Conservation (phyloP, 2,329 filamentous ascomycete species). For the Colletotrichum melonis region DNA sequence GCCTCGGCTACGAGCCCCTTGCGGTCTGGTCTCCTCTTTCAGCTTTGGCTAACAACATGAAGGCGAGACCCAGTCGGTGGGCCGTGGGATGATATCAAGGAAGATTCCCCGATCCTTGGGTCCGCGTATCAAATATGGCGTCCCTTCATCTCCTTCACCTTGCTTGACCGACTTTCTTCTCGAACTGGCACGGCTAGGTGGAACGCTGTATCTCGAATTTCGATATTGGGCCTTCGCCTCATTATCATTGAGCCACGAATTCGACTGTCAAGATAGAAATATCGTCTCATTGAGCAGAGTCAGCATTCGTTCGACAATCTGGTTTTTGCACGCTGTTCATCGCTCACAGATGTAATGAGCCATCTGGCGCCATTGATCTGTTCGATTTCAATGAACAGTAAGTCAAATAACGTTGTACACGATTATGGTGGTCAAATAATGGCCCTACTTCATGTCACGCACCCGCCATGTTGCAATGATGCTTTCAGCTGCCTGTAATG, state of each 20-base stretch:
- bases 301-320: neutral
- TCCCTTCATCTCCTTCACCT: conserved; percentile 18
- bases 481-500: neutral
- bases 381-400: neutral
- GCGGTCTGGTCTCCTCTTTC: neutral
- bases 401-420: neutral
- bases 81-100: neutral
- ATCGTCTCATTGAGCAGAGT: neutral
- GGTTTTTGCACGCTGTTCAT: neutral
- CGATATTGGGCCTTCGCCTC: conserved; percentile 12
- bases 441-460: neutral
- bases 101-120: conserved; percentile 4
- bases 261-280: neutral
- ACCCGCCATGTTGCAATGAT: neutral
- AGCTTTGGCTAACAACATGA: neutral
- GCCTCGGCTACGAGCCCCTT: conserved; percentile 1
- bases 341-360: neutral
- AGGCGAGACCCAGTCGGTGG: no score
- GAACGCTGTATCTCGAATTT: neutral
- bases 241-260: neutral
- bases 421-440: neutral
- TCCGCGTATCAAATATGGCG: conserved; percentile 5
- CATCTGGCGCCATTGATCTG: neutral
- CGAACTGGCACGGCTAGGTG: neutral
- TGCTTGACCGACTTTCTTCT: neutral